Percentiles rank a stretch among this genome's conserved stretches.
Evolutionary conservation across 2,329 filamentous ascomycete genomes (phyloP).

Genomic region (Sporothrix variecibatus): DNA sequence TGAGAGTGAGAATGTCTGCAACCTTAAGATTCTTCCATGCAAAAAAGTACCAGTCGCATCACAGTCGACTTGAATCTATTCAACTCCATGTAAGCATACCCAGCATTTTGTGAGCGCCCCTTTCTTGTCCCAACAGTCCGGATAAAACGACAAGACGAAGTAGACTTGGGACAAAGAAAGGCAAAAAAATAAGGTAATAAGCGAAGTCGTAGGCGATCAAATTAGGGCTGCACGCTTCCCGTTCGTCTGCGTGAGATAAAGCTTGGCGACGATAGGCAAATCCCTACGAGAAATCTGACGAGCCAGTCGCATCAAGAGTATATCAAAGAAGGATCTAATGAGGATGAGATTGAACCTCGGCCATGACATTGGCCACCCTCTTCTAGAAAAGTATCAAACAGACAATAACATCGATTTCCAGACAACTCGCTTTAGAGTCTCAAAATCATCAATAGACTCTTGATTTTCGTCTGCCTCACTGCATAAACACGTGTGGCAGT

Average conservation of each 20-base stretch:
- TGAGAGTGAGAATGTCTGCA: not conserved
- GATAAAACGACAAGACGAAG: not conserved
- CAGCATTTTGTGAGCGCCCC: not conserved
- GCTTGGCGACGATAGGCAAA: not conserved
- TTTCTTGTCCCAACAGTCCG: not conserved
- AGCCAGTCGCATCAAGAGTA: not conserved
- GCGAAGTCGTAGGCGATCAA: not conserved
- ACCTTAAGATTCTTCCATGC: not conserved
- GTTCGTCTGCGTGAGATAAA: not conserved
- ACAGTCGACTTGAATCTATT: not conserved
- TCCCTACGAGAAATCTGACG: not conserved
- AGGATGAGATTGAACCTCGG: not conserved
- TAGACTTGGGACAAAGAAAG: not conserved
- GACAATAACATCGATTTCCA: not conserved
- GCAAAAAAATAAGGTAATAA: not conserved
- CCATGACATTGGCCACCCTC: not conserved
- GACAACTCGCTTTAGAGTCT: not conserved
- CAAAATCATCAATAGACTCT: not conserved
- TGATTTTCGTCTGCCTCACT: too few relatives aligned
- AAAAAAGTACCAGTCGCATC: conserved; percentile 1
- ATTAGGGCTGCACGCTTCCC: not conserved
- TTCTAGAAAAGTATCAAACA: not conserved
- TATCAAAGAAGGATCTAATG: too few relatives aligned
- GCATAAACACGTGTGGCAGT: too few relatives aligned
- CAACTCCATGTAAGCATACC: not conserved